Evolutionary conservation across 768 basidiomycete genomes (phyloP), one percentile per base, ranked within the genome.

Genomic region (Filobasidium floriforme): DNA sequence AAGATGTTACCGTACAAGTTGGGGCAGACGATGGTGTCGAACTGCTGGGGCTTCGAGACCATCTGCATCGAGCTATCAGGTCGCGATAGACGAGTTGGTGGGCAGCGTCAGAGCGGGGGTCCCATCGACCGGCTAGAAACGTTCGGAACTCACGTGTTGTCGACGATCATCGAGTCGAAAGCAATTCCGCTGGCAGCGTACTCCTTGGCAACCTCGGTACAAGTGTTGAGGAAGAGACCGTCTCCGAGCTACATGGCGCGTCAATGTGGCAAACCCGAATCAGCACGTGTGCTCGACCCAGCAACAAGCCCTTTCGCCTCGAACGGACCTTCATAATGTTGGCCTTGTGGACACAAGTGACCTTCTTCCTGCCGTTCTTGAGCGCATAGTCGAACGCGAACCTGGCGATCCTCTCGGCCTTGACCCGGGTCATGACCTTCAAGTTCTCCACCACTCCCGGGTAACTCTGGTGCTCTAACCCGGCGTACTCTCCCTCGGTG

Each of bases 401-500:
- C 61, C 96, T 87, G 41, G 88, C 85, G 73, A 99, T 98, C 68
- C 96, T 88, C 80, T 99, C 96, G 28, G 90, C 89, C 82, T 98
- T 98, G 66, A 88, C 86, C 60, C 88, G 85, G 14, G 96, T 98
- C 68, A 91, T 93, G 62, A 99, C 91, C 82, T 99, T 99, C 81
- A 99, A 83, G 77, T 85, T 89, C 82, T 99, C 96, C 51, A 99
- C 96, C 69, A 99, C 96, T 78, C 96, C 96, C 12, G 96, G 96
- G 80, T 88, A 96, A 75, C 89, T 91, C 70, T 76, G 73, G 81
- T 99, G 96, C 79, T 99, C 96, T 68, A 99, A 82, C 57, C 96
- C 96, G 69, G 93, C 96, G 82, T 99, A 99, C 82, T 99, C 96
- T 70, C 96, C 96, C 83, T 99, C 96, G 18, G 96, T 99, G 82